Base-by-base conservation (phyloP, 208 protist genomes). In the Trypanosoma avium region DNA sequence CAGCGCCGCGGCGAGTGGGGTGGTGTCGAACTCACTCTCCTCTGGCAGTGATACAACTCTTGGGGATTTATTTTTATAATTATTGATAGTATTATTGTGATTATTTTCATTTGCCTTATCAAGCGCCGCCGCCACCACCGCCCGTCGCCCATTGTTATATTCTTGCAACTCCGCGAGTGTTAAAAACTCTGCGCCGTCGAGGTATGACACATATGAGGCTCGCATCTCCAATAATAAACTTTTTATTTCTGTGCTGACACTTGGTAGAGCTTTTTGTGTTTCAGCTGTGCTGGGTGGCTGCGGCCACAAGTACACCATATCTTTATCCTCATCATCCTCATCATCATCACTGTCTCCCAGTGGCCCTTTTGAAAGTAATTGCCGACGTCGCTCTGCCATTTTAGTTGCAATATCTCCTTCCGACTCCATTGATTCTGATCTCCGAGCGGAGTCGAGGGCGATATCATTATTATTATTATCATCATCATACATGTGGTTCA, bases 141-240 rank as follows among this genome's bases (percentile, higher is more conserved):
- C 61, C 56, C 73, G 75, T 13, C 61, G 55, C 42, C 58, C 15
- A 29, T 64, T 35, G 64, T 94, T 92, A 72, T 92, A 63, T 33
- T 48, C 58, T 15, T 77, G 67, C 9, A 87, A 36, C 29, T 57
- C 43, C 33, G 36, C 40, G 6, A 83, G 21, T 9, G 73, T 61
- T 17, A 46, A 0, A 63, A 90, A 86, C 43, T 73, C 38, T 30
- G 55, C 73, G 57, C 88, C 88, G 50, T 94, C 88, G 45, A 94
- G 40, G 75, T 90, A 94, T 13, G 80, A 88, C 10, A 90, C 80
- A 50, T 48, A 67, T 33, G 55, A 58, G 27, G 57, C 64, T 3
- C 46, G 22, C 1, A 5, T 1, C 8, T 21, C 15, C 1, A 27
- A 13, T 0, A 67, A 58, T 33, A 72, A 9, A 7, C 36, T 19